Evolutionary conservation across 306 rosid species (phyloP).

Genomic region (Delonix regia): DNA sequence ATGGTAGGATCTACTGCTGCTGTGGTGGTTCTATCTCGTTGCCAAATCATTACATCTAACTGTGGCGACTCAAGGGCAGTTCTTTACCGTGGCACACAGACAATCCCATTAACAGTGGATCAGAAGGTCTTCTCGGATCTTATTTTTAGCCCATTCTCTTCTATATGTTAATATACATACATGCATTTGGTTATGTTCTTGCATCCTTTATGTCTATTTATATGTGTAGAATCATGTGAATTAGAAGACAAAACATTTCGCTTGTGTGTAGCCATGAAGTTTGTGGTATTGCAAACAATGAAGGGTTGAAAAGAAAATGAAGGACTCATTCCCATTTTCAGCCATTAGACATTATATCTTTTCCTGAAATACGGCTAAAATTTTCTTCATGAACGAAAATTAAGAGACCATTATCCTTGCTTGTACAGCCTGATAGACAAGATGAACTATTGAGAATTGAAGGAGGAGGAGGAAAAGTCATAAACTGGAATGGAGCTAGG

Average conservation of each 20-base stretch:
- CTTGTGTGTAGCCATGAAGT: background rate
- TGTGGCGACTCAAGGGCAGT: conserved; percentile 91
- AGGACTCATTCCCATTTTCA: background rate
- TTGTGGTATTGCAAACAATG: background rate
- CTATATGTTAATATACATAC: conserved; percentile 8
- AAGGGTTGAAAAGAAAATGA: conserved; percentile 8
- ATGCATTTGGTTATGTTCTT: conserved; percentile 13
- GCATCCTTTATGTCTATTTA: conserved; percentile 3
- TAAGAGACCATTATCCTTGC: conserved; percentile 19
- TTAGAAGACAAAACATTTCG: conserved; percentile 13
- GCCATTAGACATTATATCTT: background rate
- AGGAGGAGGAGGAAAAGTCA: conserved; percentile 82
- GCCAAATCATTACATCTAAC: conserved; percentile 89
- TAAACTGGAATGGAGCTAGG: conserved; percentile 98
- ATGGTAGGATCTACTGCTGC: conserved; percentile 96
- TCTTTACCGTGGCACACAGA: conserved; percentile 74
- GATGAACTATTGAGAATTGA: conserved; percentile 68
- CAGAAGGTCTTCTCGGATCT: conserved; percentile 64
- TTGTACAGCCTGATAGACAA: conserved; percentile 67
- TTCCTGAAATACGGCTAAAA: background rate
- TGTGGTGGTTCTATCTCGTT: conserved; percentile 70
- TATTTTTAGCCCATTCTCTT: background rate
- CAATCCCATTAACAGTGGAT: conserved; percentile 84
- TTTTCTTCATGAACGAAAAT: background rate
- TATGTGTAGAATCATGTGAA: conserved; percentile 6